A percentile compares a stretch with the other conserved stretches of the same genome.
These are phyloP conservation scores for Plasmodium billcollinsi DNA, from an alignment of 169 alveolate species.

Conservation along the genomic window DNA sequence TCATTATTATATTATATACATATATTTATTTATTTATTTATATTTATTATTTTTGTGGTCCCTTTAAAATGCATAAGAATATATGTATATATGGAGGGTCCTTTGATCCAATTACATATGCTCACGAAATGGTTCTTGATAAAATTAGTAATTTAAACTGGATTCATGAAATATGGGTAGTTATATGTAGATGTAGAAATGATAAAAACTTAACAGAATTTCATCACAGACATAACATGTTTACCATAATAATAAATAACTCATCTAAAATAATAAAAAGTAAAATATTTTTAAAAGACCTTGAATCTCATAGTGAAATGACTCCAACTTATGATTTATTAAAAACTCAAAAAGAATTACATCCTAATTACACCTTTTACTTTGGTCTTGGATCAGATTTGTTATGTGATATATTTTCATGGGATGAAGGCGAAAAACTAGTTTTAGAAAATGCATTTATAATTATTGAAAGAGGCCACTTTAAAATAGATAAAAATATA, in stretches of 20 bases:
- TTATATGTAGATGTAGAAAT: constrained; percentile 57
- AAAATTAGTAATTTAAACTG: constrained; percentile 44
- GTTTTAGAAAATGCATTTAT: constrained; percentile 57
- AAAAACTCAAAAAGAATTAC: constrained; percentile 36
- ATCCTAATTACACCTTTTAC: constrained; percentile 57
- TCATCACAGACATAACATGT: constrained; percentile 62
- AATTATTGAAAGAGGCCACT: constrained; percentile 60
- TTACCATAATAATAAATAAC: constrained; percentile 41
- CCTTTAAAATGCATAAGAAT: constrained; percentile 41
- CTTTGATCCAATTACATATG: constrained; percentile 60
- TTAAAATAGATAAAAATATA: constrained; percentile 38
- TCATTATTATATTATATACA: not conserved
- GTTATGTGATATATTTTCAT: constrained; percentile 22
- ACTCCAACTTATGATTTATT: constrained; percentile 70
- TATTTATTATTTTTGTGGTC: constrained; percentile 11
- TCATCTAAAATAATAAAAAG: constrained; percentile 29
- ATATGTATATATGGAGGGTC: constrained; percentile 74
- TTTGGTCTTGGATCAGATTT: constrained; percentile 55
- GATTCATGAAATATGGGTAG: constrained; percentile 75
- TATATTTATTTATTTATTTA: not conserved
- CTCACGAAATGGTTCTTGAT: constrained; percentile 67
- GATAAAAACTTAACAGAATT: constrained; percentile 39
- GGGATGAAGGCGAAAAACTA: constrained; percentile 70
- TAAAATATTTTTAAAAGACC: constrained; percentile 62
- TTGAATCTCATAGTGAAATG: constrained; percentile 26